A percentile compares a stretch with the other conserved stretches of the same genome.
Conservation (phyloP, 139 green algal species). For the Picochlorum costavermella region DNA sequence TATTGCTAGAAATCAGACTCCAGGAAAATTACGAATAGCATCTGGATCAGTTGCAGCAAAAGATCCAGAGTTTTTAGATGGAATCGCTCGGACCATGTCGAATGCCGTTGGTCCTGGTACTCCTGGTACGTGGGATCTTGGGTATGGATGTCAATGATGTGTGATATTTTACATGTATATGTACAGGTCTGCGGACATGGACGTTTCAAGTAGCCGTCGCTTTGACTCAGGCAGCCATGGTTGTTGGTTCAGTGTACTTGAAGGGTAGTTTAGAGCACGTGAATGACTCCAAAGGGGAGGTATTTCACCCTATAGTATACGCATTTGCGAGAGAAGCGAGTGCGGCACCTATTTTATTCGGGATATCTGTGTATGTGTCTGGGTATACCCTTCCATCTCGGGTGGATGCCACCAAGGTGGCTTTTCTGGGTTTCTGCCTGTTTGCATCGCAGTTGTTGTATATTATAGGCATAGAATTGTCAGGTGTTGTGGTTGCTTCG, state of each 20-base stretch:
- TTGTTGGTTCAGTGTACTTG: conserved; percentile 46
- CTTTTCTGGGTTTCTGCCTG: conserved; percentile 30
- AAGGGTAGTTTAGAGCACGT: conserved; percentile 30
- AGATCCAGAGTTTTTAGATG: not conserved
- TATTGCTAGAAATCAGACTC: not conserved
- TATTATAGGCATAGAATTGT: conserved; percentile 59
- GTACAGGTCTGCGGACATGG: conserved; percentile 17
- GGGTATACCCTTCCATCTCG: conserved; percentile 2
- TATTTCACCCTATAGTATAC: conserved; percentile 48
- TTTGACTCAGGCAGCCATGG: conserved; percentile 43
- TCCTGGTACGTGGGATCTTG: too few relatives aligned
- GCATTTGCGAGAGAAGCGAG: conserved; percentile 36
- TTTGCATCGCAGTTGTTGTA: conserved; percentile 62
- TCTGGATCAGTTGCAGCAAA: not conserved
- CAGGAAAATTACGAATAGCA: not conserved
- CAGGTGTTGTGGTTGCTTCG: conserved; percentile 54
- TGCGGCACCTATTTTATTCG: conserved; percentile 39
- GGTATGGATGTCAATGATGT: too few relatives aligned
- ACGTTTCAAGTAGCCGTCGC: conserved; percentile 40
- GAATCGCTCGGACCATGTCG: not conserved
- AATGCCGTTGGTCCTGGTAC: not conserved
- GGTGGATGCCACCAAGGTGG: conserved; percentile 14
- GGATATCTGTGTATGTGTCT: conserved; percentile 19
- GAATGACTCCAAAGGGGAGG: conserved; percentile 13
- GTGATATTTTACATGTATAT: not conserved